Evolutionary conservation across 352 stramenopile genomes (phyloP).

Genomic region (Pythium myriotylum): DNA sequence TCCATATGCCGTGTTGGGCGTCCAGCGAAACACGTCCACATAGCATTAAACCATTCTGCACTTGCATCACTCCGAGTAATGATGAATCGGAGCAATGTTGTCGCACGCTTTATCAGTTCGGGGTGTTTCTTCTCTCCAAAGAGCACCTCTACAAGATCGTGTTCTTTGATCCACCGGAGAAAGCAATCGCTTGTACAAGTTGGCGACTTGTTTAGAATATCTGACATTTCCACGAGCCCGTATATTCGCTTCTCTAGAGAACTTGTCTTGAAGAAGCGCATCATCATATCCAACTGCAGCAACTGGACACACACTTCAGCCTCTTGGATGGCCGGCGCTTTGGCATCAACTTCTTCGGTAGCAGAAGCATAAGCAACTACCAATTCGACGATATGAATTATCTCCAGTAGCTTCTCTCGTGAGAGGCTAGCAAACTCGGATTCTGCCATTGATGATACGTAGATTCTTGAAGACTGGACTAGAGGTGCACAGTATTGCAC

Average conservation of each 20-base stretch:
- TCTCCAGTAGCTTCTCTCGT: conserved; percentile 56
- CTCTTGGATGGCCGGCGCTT: conserved; percentile 6
- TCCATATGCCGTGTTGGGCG: neutral
- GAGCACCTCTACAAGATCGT: conserved; percentile 48
- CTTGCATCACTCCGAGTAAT: conserved; percentile 1
- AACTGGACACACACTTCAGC: conserved; percentile 41
- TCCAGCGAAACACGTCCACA: conserved; percentile 61
- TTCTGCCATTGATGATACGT: conserved; percentile 29
- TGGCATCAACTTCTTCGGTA: neutral
- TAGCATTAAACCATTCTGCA: conserved; percentile 44
- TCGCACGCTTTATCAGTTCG: conserved; percentile 65
- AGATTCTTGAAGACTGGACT: conserved; percentile 29
- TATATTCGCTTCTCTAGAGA: conserved; percentile 78
- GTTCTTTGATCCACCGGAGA: conserved; percentile 56
- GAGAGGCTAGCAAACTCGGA: conserved; percentile 39
- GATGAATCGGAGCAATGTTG: conserved; percentile 66
- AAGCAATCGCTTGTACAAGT: conserved; percentile 36
- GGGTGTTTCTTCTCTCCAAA: conserved; percentile 70
- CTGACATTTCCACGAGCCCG: conserved; percentile 66
- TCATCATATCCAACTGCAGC: conserved; percentile 54
- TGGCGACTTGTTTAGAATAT: conserved; percentile 44
- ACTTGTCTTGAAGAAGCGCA: conserved; percentile 50
- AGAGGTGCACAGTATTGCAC: conserved; percentile 40
- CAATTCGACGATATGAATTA: conserved; percentile 63
- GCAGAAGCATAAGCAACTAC: conserved; percentile 28